Percentiles rank a stretch among this genome's conserved stretches.
phyloP scores from a whole-genome alignment of 2,329 filamentous ascomycete species.

The Phaeomoniella chlamydospora region DNA sequence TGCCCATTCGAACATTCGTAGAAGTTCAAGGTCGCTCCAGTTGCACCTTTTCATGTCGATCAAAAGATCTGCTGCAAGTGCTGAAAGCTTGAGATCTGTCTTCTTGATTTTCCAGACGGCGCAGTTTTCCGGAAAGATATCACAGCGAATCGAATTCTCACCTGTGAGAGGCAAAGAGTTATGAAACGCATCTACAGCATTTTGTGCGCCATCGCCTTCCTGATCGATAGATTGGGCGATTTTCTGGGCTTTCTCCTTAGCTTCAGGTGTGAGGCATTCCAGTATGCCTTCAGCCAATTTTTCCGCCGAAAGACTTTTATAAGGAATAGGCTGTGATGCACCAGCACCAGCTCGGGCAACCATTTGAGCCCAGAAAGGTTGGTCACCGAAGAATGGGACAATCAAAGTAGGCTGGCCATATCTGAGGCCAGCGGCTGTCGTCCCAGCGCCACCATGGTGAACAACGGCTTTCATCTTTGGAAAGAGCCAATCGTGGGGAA shows the following conservation, averaged over 20 bases:
- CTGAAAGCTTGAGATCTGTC: conserved; percentile 31
- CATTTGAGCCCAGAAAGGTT: conserved; percentile 32
- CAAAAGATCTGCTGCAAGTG: conserved; percentile 38
- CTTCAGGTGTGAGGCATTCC: conserved; percentile 18
- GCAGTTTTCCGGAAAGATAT: conserved; percentile 26
- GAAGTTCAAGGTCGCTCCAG: conserved; percentile 31
- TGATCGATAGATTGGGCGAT: conserved; percentile 19
- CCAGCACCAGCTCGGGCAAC: conserved; percentile 26
- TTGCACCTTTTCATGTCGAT: conserved; percentile 37
- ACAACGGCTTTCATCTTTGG: conserved; percentile 19
- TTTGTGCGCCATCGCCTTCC: conserved; percentile 22
- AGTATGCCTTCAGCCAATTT: conserved; percentile 21
- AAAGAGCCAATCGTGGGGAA: conserved; percentile 25
- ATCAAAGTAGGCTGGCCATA: conserved; percentile 22
- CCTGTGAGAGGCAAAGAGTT: conserved; percentile 17
- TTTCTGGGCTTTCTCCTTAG: conserved; percentile 15
- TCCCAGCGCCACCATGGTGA: conserved; percentile 22
- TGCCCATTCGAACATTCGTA: conserved; percentile 35
- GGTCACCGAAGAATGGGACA: conserved; percentile 28
- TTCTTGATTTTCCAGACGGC: conserved; percentile 38
- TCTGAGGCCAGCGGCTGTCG: conserved; percentile 20
- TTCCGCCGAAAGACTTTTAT: conserved; percentile 18
- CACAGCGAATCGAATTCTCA: conserved; percentile 19
- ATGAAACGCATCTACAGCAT: conserved; percentile 27
- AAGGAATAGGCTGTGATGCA: conserved; percentile 20